Conservation (phyloP, 1,284 basidiomycete genomes). For the Schizophyllum commune region DNA sequence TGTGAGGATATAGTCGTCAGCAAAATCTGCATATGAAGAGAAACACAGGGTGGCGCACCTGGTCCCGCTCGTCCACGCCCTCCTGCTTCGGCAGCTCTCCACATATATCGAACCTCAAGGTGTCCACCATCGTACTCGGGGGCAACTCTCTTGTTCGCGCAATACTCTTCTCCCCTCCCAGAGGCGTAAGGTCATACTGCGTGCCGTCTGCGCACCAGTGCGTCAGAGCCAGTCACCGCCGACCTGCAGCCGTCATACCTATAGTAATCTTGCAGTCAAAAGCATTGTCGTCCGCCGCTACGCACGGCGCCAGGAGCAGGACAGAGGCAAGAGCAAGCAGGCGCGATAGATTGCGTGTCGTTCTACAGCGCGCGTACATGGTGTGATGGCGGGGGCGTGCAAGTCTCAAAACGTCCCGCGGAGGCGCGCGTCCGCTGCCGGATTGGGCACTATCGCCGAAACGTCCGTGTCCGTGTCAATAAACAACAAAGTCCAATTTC, state of each 20-base stretch:
- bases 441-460: neutral
- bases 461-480: neutral
- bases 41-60: conserved; percentile 38
- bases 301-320: neutral
- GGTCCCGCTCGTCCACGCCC: conserved; percentile 47
- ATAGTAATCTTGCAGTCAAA: conserved; percentile 8
- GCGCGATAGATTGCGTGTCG: neutral
- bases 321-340: neutral
- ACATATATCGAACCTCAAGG: conserved; percentile 52
- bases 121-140: conserved; percentile 41
- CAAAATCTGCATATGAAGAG: neutral
- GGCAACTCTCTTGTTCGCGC: conserved; percentile 36
- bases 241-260: neutral
- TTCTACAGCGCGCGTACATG: neutral
- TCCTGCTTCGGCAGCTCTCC: conserved; percentile 43
- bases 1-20: conserved; percentile 6
- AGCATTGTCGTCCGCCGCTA: neutral
- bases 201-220: conserved; percentile 20
- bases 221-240: neutral
- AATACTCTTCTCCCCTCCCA: conserved; percentile 43
- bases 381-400: neutral
- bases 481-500: neutral
- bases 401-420: neutral
- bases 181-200: conserved; percentile 51
- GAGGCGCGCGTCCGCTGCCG: neutral